These are phyloP conservation scores for Paramecium sonneborni DNA, from an alignment of 73 alveolate genomes.

Conservation along the genomic window DNA sequence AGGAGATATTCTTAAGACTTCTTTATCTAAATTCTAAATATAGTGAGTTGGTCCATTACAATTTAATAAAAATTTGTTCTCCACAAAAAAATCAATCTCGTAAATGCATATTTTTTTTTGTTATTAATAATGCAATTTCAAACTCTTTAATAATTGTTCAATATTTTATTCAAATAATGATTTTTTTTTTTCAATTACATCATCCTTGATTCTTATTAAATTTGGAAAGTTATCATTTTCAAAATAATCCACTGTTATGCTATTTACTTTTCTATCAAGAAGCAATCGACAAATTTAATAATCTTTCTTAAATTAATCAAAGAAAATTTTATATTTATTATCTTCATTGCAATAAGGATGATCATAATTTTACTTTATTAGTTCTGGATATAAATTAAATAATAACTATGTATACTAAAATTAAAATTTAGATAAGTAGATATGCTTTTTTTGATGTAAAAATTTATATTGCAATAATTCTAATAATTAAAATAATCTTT, in stretches of 20 bases:
- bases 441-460: not conserved
- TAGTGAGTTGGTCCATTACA: not conserved
- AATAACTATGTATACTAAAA: not conserved
- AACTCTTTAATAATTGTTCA: not conserved
- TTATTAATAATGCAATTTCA: not conserved
- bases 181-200: not conserved
- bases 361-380: not conserved
- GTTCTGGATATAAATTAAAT: not conserved
- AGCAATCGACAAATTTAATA: not conserved
- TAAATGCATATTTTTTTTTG: not conserved
- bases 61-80: not conserved
- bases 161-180: not conserved
- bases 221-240: not conserved
- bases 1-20: not conserved
- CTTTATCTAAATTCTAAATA: not conserved
- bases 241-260: not conserved
- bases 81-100: not conserved
- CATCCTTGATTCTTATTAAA: not conserved
- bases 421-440: not conserved
- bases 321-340: not conserved
- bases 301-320: not conserved
- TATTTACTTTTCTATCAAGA: not conserved
- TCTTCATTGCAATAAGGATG: not conserved
- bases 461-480: not conserved
- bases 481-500: not conserved